phyloP scores from a whole-genome alignment of 129 eudicot genomes.

The Apium graveolens region DNA sequence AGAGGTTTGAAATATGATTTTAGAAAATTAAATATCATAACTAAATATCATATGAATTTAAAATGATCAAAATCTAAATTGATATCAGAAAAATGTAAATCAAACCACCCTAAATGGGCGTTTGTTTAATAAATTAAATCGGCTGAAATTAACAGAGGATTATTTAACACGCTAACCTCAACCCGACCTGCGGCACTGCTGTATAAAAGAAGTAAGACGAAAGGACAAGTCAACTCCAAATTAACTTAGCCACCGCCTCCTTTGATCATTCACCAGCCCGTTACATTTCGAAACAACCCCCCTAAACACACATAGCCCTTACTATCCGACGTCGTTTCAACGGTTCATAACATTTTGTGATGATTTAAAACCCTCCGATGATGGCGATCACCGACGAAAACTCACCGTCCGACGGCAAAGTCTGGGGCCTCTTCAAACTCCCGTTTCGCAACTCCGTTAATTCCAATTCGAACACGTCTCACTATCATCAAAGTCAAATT shows the following conservation, averaged over 20 bases:
- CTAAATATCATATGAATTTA: no score
- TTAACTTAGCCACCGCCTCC: background rate
- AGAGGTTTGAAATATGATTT: no score
- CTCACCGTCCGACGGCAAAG: conserved; percentile 47
- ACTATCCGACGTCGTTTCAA: conserved; percentile 2
- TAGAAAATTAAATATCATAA: no score
- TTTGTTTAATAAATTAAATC: no score
- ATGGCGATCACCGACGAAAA: conserved; percentile 60
- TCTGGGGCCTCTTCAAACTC: conserved; percentile 67
- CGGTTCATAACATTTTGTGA: background rate
- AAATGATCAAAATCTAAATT: no score
- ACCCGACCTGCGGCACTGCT: no score
- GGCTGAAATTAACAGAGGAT: no score
- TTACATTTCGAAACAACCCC: background rate
- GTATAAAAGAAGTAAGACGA: no score
- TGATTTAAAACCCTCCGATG: background rate
- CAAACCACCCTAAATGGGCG: no score
- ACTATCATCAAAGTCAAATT: conserved; percentile 20
- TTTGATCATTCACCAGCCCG: background rate
- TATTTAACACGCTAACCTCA: no score
- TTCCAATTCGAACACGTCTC: conserved; percentile 26
- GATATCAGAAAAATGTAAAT: no score
- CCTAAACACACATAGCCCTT: background rate
- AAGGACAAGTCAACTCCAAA: background rate
- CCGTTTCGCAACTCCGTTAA: conserved; percentile 44